phyloP scores from a whole-genome alignment of 805 yeast genomes.

The Starmerella roubikii region DNA sequence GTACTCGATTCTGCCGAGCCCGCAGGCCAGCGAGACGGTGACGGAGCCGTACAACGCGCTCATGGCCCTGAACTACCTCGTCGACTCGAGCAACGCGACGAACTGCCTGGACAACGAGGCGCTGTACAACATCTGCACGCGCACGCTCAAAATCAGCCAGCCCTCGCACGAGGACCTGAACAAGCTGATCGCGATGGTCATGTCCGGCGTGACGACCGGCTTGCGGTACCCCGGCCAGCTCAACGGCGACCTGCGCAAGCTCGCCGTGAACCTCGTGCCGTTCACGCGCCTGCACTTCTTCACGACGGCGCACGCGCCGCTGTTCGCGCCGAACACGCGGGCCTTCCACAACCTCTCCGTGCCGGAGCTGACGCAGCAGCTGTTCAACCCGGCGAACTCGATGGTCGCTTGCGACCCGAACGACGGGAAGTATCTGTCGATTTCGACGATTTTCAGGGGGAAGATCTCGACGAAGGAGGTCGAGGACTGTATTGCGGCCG shows the following conservation, averaged over 20 bases:
- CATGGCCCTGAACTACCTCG: constrained; percentile 80
- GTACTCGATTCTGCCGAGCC: constrained; percentile 89
- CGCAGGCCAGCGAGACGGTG: constrained; percentile 83
- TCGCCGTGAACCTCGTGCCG: constrained; percentile 89
- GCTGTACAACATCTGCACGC: constrained; percentile 75
- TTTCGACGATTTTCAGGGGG: constrained; percentile 91
- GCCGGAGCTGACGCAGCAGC: constrained; percentile 88
- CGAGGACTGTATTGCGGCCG: constrained; percentile 83
- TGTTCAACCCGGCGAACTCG: constrained; percentile 85
- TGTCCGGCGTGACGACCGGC: constrained; percentile 94
- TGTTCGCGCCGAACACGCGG: constrained; percentile 66
- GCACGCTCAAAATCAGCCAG: constrained; percentile 64
- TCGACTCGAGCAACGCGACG: constrained; percentile 84
- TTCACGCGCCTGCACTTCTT: constrained; percentile 94
- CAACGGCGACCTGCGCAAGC: constrained; percentile 81
- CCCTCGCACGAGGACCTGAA: constrained; percentile 75
- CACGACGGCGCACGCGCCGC: constrained; percentile 92
- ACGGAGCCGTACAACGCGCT: constrained; percentile 94
- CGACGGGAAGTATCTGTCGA: constrained; percentile 84
- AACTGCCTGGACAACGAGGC: constrained; percentile 95
- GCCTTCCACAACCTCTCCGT: constrained; percentile 78
- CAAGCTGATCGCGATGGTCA: constrained; percentile 73
- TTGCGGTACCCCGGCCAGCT: constrained; percentile 92
- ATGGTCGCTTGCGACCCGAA: constrained; percentile 95
- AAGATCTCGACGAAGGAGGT: constrained; percentile 87